These are phyloP conservation scores for Asterochloris erici DNA, from an alignment of 139 green algal species.

Conservation along the genomic window DNA sequence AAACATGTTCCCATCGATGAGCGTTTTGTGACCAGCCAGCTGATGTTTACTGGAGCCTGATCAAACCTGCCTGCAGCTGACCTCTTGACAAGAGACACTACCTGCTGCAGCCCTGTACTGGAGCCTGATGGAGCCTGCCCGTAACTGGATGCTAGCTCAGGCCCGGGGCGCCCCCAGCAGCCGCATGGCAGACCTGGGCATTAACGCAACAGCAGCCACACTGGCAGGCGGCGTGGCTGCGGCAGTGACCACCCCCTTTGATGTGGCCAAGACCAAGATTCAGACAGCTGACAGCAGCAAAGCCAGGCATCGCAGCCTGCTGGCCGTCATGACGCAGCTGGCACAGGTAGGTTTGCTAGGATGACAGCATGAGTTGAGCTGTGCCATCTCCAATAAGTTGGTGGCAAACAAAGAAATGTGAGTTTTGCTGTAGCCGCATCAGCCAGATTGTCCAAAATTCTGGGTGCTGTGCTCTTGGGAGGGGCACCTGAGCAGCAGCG, in stretches of 20 bases:
- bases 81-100: not conserved
- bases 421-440: not conserved
- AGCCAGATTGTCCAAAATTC: too few species aligned
- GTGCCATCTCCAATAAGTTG: not conserved
- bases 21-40: too few species aligned
- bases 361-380: too few species aligned
- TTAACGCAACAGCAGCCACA: constrained; percentile 40
- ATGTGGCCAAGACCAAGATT: constrained; percentile 93
- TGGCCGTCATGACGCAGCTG: not conserved
- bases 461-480: too few species aligned
- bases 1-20: too few species aligned
- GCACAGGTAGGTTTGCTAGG: not conserved
- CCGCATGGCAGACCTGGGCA: not conserved
- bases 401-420: not conserved
- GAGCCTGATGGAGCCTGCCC: constrained; percentile 76
- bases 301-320: constrained; percentile 29
- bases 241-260: constrained; percentile 87
- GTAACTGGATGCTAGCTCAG: constrained; percentile 15
- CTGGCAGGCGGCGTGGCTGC: constrained; percentile 71
- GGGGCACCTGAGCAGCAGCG: too few species aligned
- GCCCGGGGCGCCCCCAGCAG: not conserved
- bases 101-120: constrained; percentile 73
- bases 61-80: constrained; percentile 69
- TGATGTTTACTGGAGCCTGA: constrained; percentile 81
- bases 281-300: constrained; percentile 11